These are phyloP conservation scores for Colletotrichum australisinense DNA, from an alignment of 2,329 filamentous ascomycete genomes.

Conservation along the genomic window DNA sequence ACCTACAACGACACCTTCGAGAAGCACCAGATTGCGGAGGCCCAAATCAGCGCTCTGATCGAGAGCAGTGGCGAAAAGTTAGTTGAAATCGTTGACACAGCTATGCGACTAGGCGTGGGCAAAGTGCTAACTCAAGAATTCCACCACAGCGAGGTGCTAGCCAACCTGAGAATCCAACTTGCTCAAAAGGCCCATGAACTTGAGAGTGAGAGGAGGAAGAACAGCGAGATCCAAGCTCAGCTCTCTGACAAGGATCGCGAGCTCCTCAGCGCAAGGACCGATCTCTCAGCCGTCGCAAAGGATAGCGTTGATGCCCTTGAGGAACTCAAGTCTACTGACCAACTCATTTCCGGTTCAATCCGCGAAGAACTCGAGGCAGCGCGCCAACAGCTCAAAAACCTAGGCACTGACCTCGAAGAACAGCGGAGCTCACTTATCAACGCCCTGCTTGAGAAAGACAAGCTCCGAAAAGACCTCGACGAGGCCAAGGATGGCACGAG, in stretches of 20 bases:
- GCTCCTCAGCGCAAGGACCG: slow-evolving; percentile 61
- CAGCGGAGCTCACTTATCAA: slow-evolving; percentile 71
- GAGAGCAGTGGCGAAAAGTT: slow-evolving; percentile 64
- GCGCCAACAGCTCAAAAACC: slow-evolving; percentile 61
- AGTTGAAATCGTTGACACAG: slow-evolving; percentile 48
- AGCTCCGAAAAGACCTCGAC: slow-evolving; percentile 66
- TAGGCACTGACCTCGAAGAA: slow-evolving; percentile 64
- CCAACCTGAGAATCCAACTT: slow-evolving; percentile 62
- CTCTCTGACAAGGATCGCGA: slow-evolving; percentile 67
- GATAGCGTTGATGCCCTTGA: slow-evolving; percentile 66
- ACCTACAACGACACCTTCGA: slow-evolving; percentile 68
- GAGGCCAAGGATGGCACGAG: slow-evolving; percentile 52
- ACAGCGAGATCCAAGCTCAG: slow-evolving; percentile 56
- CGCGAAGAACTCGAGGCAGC: slow-evolving; percentile 67
- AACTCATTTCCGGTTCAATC: slow-evolving; percentile 68
- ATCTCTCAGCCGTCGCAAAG: slow-evolving; percentile 66
- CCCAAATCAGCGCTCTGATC: slow-evolving; percentile 67
- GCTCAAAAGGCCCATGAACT: slow-evolving; percentile 55
- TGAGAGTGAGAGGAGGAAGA: slow-evolving; percentile 47
- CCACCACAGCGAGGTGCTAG: slow-evolving; percentile 64
- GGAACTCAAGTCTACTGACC: slow-evolving; percentile 69
- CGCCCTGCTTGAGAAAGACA: slow-evolving; percentile 70
- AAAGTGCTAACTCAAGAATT: slow-evolving; percentile 57
- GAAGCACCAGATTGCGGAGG: slow-evolving; percentile 66
- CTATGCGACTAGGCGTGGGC: slow-evolving; percentile 38